phyloP scores from a whole-genome alignment of 2,329 filamentous ascomycete species.

The Rachicladosporium sp. region DNA sequence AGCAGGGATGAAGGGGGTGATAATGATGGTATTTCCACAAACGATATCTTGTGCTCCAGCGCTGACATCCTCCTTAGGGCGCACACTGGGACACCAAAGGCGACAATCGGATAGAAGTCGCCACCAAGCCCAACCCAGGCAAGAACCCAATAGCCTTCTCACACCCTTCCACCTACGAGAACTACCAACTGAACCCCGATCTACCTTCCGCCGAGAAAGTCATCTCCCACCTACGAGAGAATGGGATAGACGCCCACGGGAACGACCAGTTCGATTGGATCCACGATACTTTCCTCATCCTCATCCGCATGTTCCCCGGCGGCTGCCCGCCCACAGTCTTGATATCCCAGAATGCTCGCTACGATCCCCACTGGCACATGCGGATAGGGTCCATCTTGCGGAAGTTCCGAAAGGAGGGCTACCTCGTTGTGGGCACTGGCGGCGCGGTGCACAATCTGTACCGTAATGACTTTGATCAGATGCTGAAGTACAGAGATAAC shows the following conservation, averaged over 20 bases:
- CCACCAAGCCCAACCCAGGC: constrained; percentile 45
- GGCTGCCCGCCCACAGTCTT: constrained; percentile 55
- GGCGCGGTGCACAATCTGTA: constrained; percentile 61
- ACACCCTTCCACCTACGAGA: constrained; percentile 50
- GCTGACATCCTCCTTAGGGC: constrained; percentile 28
- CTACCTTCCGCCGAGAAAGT: constrained; percentile 39
- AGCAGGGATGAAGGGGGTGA: constrained; percentile 47
- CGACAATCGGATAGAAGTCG: constrained; percentile 43
- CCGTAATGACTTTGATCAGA: constrained; percentile 52
- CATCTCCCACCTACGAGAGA: constrained; percentile 36
- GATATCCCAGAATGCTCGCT: constrained; percentile 42
- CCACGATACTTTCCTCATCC: constrained; percentile 56
- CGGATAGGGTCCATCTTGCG: constrained; percentile 46
- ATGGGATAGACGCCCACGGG: constrained; percentile 42
- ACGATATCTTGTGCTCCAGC: neutral
- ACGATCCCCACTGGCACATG: constrained; percentile 45
- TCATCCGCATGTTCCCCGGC: constrained; percentile 56
- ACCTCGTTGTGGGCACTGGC: constrained; percentile 47
- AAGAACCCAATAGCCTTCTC: constrained; percentile 58
- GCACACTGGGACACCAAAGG: constrained; percentile 53
- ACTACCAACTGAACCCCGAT: constrained; percentile 51
- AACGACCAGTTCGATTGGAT: constrained; percentile 57
- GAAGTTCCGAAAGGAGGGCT: constrained; percentile 40
- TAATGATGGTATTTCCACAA: constrained; percentile 45
- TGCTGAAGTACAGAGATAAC: constrained; percentile 51